Base-by-base conservation (phyloP, 176 grass and related monocot species). In the Rhynchospora tenuis region DNA sequence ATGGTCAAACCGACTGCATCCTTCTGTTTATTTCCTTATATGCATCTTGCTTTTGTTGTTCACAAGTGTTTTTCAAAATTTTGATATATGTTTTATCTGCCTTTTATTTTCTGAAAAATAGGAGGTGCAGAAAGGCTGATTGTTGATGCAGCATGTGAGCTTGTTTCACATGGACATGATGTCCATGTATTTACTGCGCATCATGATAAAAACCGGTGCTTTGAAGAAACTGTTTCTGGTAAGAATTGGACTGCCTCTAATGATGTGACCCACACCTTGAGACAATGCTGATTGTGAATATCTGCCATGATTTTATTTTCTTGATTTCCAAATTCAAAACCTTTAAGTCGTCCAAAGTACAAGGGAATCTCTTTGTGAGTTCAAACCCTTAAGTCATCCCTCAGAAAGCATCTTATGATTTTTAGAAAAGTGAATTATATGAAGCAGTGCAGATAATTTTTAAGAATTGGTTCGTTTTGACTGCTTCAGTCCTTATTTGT, bases 101-200 rank as follows among this genome's bases (percentile, higher is more conserved):
- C 17, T 1, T 82, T 46, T 7, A 22, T 31, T 81, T 43, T 17
- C 16, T 78, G 73, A 82, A 65, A 51, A 64, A 55, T 83, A 99
- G 96, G 96, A 61, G 93, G 96, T 38, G 96, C 96, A 57, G 96
- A 99, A 83, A 91, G 96, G 78, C 87, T 99, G 86, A 93, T 95
- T 85, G 91, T 95, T 26, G 96, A 99, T 55, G 93, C 88, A 14
- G 91, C 96, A 28, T 94, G 92, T 68, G 86, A 99, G 85, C 91
- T 99, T 67, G 91, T 88, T 85, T 77, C 86, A 17, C 93, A 90
- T 81, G 91, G 91, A 15, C 96, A 95, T 19, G 59, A 86, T 86
- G 88, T 99, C 68, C 93, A 93, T 85, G 85, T 95, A 81, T 99
- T 99, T 83, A 95, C 96, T 83, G 89, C 96, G 61, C 88, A 99